These are phyloP conservation scores for Chalaropsis thielavioides DNA, from an alignment of 2,329 filamentous ascomycete genomes.

Conservation along the genomic window DNA sequence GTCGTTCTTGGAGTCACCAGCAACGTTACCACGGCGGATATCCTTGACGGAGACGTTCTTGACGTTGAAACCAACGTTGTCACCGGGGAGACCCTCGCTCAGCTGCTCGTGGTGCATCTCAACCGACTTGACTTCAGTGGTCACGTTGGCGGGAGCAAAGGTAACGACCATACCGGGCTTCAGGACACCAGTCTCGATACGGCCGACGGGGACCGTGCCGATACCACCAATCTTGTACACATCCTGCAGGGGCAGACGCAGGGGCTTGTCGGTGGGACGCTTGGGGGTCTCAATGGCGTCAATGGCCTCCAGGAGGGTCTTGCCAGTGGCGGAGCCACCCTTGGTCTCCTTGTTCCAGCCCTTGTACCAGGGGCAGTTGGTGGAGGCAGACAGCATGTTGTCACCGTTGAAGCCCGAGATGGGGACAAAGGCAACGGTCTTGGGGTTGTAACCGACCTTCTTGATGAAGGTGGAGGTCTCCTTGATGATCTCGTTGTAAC, in stretches of 20 bases:
- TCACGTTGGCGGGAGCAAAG: constrained; percentile 96
- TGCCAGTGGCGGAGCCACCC: constrained; percentile 70
- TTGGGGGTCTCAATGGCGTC: constrained; percentile 84
- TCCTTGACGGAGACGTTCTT: constrained; percentile 99
- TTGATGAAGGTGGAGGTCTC: constrained; percentile 99
- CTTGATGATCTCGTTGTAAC: constrained; percentile 99
- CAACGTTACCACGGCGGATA: constrained; percentile 99
- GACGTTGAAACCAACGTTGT: constrained; percentile 99
- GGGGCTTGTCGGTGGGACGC: constrained; percentile 96
- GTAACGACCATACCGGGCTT: constrained; percentile 88
- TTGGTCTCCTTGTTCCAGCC: constrained; percentile 94
- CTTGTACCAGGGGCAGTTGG: constrained; percentile 99
- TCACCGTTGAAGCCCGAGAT: constrained; percentile 99
- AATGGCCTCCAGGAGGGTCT: constrained; percentile 98
- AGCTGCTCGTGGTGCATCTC: constrained; percentile 99
- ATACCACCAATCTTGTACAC: constrained; percentile 99
- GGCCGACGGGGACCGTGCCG: constrained; percentile 97
- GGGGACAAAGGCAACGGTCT: constrained; percentile 93
- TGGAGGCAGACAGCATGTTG: constrained; percentile 89
- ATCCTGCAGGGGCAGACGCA: constrained; percentile 99
- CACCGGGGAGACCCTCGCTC: constrained; percentile 82
- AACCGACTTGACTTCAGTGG: constrained; percentile 99
- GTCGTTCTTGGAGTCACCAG: constrained; percentile 99
- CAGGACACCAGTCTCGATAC: constrained; percentile 99
- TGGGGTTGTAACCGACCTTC: constrained; percentile 99